Evolutionary conservation across 192 early-diverging fungal species (phyloP).

Genomic region (Gamsiella multidivaricata): DNA sequence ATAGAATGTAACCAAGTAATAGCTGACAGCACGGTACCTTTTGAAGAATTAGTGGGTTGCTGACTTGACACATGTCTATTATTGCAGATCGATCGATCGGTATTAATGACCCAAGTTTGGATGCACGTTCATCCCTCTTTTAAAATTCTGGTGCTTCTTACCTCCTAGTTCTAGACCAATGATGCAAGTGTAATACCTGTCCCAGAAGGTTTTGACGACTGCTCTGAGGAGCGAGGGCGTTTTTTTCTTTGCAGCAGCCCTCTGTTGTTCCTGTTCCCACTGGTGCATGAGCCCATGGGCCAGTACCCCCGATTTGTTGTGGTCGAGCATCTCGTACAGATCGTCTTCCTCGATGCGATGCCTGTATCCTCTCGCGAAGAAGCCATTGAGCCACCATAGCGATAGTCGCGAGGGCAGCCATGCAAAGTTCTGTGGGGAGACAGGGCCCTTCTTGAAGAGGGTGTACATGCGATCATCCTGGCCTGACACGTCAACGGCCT

Average conservation of each 20-base stretch:
- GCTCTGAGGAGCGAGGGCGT: constrained; percentile 31
- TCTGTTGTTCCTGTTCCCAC: constrained; percentile 26
- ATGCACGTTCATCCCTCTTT: too few species aligned
- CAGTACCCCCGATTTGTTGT: constrained; percentile 18
- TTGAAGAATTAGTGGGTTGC: constrained; percentile 31
- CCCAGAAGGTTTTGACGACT: constrained; percentile 29
- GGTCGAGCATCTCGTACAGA: constrained; percentile 54
- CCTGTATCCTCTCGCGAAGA: constrained; percentile 47
- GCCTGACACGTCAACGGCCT: too few species aligned
- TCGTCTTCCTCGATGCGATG: constrained; percentile 43
- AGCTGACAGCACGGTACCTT: constrained; percentile 12
- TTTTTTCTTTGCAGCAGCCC: constrained; percentile 17
- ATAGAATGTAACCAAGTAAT: background rate
- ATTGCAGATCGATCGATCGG: background rate
- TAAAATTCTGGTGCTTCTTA: constrained; percentile 8
- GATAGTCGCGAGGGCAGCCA: constrained; percentile 39
- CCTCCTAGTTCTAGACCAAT: constrained; percentile 41
- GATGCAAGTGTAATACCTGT: constrained; percentile 25
- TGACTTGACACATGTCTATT: constrained; percentile 36
- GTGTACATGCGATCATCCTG: constrained; percentile 11
- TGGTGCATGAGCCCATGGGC: background rate
- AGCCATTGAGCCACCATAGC: constrained; percentile 52
- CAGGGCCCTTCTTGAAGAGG: constrained; percentile 34
- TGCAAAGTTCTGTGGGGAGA: constrained; percentile 49
- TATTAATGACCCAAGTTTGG: too few species aligned